A percentile compares a stretch with the other conserved stretches of the same genome.
phyloP scores from a whole-genome alignment of 805 yeast genomes.

The Clavispora vitiphila region DNA sequence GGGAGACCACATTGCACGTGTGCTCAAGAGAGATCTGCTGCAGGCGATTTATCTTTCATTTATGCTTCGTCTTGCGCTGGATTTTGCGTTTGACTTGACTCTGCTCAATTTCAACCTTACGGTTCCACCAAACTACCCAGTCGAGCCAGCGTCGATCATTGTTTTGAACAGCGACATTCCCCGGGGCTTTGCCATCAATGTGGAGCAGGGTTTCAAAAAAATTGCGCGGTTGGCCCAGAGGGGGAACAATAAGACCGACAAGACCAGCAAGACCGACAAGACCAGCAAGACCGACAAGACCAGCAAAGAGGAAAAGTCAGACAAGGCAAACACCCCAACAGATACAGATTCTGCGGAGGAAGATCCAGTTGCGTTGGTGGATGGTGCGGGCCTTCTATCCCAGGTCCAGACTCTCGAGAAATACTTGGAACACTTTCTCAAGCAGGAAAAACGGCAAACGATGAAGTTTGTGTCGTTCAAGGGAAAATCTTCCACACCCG shows the following conservation, averaged over 20 bases:
- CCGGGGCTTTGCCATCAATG: conserved; percentile 57
- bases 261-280: neutral
- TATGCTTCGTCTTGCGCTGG: conserved; percentile 59
- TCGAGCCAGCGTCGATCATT: conserved; percentile 43
- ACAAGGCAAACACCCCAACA: neutral
- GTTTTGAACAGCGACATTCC: conserved; percentile 68
- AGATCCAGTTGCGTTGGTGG: conserved; percentile 28
- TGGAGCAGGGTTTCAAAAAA: conserved; percentile 58
- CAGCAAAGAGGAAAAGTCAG: neutral
- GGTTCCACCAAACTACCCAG: conserved; percentile 55
- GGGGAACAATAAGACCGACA: neutral
- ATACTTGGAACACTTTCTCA: conserved; percentile 53
- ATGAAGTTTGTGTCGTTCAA: conserved; percentile 50
- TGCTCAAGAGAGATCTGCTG: conserved; percentile 9
- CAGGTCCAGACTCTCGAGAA: conserved; percentile 52
- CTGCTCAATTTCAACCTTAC: conserved; percentile 47
- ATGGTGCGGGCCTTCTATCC: conserved; percentile 49
- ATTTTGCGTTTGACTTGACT: conserved; percentile 62
- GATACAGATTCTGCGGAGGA: conserved; percentile 12
- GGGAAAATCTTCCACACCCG: conserved; percentile 4
- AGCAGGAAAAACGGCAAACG: conserved; percentile 55
- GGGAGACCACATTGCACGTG: conserved; percentile 9
- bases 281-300: neutral
- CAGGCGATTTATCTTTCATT: conserved; percentile 39
- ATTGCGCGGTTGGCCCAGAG: conserved; percentile 28